A percentile compares a stretch with the other conserved stretches of the same genome.
These are phyloP conservation scores for Suillus placidus DNA, from an alignment of 768 basidiomycete species.

Conservation along the genomic window DNA sequence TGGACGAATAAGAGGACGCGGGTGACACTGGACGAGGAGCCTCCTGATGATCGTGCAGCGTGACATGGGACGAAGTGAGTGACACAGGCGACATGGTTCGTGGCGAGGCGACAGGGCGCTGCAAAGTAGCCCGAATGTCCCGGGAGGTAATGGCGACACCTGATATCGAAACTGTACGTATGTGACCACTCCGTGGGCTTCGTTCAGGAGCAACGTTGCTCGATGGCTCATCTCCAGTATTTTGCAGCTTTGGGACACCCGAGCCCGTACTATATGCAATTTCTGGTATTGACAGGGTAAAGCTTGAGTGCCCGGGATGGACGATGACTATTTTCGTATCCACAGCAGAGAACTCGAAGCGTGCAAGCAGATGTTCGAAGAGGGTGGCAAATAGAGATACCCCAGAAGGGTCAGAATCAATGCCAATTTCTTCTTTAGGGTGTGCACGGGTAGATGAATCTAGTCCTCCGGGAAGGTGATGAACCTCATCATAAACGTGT, in stretches of 20 bases:
- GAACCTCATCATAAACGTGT: conserved; percentile 36
- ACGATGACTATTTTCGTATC: conserved; percentile 71
- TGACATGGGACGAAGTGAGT: conserved; percentile 19
- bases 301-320: conserved; percentile 62
- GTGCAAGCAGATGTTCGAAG: conserved; percentile 75
- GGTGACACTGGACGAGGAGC: conserved; percentile 37
- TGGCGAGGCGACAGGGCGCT: conserved; percentile 23
- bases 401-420: conserved; percentile 67
- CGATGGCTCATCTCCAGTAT: conserved; percentile 30
- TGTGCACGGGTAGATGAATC: conserved; percentile 50
- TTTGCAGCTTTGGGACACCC: conserved; percentile 11
- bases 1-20: conserved; percentile 51
- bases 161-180: conserved; percentile 55
- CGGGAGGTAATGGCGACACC: conserved; percentile 58
- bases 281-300: conserved; percentile 60
- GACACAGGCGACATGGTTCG: conserved; percentile 32
- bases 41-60: conserved; percentile 11
- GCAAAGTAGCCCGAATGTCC: conserved; percentile 38
- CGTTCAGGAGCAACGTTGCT: conserved; percentile 14
- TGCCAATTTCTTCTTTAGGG: conserved; percentile 18
- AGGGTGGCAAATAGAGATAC: conserved; percentile 81
- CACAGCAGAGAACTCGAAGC: conserved; percentile 75
- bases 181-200: conserved; percentile 25
- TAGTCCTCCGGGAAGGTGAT: conserved; percentile 68
- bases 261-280: conserved; percentile 58